Evolutionary conservation across 441 rosid species (phyloP), one percentile per base, ranked within the genome.

Genomic region (Populus hybrid): DNA sequence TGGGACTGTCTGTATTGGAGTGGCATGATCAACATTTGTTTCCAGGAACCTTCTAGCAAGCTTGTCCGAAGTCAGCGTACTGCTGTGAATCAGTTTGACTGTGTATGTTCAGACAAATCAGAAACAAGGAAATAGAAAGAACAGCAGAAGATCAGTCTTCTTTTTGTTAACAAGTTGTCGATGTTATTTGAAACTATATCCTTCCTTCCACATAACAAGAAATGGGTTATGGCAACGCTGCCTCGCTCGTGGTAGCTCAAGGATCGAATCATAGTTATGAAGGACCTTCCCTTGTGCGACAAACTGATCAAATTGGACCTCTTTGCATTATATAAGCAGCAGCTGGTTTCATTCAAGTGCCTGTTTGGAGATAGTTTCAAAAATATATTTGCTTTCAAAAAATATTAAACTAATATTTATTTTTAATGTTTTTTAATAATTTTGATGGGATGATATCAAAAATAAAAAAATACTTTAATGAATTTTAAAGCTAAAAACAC

Each of bases 141-240:
- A 14, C 16, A 21, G 7, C 12, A 64, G 6, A 14, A 26, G 24
- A 36, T 38, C n/a, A 26, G 14, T 40, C 26, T 40, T 64, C 29
- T 70, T 40, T 2, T 6, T 6, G 59, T 64, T 40, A 9, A 24
- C 35, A 40, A 40, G 12, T 40, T 40, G 4, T 40, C 10, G 50
- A 40, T 40, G 50, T 24, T 24, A 73, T 33, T 20, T 73, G 35
- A 16, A 67, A 65, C 36, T 72, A 3, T 18, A 59, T 42, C 12
- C 50, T 9, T 31, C 36, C 36, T 29, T 87, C 95, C 97, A 88
- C 91, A 90, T 86, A 67, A 91, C 94, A 68, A 91, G 93, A 79
- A 83, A 92, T 9, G 93, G 94, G 65, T 91, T 93, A 84, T 92
- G 90, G 87, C 95, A 92, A 74, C 95, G 90, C 71, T 92, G 92